Evolutionary conservation across 1,139 yeast species (phyloP).

Genomic region (Nadsonia starkeyi-henricii): DNA sequence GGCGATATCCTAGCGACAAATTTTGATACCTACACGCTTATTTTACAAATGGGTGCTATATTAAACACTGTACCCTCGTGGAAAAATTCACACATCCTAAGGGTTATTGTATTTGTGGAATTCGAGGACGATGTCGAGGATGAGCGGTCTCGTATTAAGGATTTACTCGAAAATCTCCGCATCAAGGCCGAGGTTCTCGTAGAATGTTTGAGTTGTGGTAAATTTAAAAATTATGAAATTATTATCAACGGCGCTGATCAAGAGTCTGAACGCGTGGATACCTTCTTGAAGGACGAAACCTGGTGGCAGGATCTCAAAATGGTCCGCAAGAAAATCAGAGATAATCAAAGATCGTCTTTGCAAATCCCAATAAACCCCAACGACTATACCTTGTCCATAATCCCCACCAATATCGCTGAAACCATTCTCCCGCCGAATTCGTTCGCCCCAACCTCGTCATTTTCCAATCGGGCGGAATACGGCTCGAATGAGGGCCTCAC

Average conservation of each 20-base stretch:
- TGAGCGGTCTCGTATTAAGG: constrained; percentile 46
- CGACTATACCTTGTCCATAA: not conserved
- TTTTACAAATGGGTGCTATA: constrained; percentile 84
- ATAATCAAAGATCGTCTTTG: no score
- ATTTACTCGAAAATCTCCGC: constrained; percentile 58
- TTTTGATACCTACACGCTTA: constrained; percentile 87
- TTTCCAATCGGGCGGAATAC: no score
- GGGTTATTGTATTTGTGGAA: constrained; percentile 88
- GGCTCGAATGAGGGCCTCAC: no score
- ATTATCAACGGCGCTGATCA: constrained; percentile 51
- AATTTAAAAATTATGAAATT: constrained; percentile 54
- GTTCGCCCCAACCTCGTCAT: not conserved
- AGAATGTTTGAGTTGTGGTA: constrained; percentile 47
- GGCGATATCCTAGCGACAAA: constrained; percentile 62
- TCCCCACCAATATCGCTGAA: not conserved
- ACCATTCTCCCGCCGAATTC: not conserved
- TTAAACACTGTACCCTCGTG: constrained; percentile 85
- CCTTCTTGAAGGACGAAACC: constrained; percentile 31
- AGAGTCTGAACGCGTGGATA: constrained; percentile 18
- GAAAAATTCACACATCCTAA: constrained; percentile 56
- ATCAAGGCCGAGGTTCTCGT: constrained; percentile 70
- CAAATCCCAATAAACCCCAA: not conserved
- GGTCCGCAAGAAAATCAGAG: constrained; percentile 28
- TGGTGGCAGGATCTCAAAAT: constrained; percentile 58
- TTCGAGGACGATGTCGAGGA: constrained; percentile 51